Base-by-base conservation (phyloP, 352 stramenopile species). In the Phytopythium aichiense region DNA sequence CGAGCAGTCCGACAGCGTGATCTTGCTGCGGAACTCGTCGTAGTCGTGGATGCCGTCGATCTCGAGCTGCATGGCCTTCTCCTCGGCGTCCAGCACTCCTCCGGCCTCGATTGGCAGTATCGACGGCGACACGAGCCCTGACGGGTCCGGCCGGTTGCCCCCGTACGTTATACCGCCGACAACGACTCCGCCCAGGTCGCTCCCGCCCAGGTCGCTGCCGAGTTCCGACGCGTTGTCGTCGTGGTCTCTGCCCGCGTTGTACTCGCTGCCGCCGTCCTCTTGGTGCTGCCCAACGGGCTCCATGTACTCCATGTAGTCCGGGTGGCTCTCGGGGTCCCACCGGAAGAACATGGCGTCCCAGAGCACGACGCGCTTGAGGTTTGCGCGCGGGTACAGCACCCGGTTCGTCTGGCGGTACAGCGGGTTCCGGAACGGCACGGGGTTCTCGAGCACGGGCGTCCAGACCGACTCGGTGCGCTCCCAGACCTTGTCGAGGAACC, bases 261-360 rank as follows among this genome's bases (percentile, higher is more conserved):
- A 74, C 11, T 68, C 60, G 23, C 78, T 71, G n/a, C 63, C 38
- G 16, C 61, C 49, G 13, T 59, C 57, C 5, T 65, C 73, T 55
- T 72, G 56, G 22, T 63, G 58, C 23, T 75, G 72, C 28, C 72
- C 68, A 11, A 77, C 72, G 7, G 81, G 79, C 18, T 92, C 80
- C 79, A 94, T 89, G 65, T 81, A 92, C 61, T 94, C 84, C 83
- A 92, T 91, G 68, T 94, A 94, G 48, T 92, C 86, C 1, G 86
- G 86, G 56, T 93, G 82, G 60, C 79, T 92, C 60, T 94, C 84
- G 0, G 82, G 82, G 54, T 94, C 86, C 84, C 84, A 94, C 1
- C 86, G 84, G 71, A 92, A 94, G 60, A 90, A 94, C 76, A 94
- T 89, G 12, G 80, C 82, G 53, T 93, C 84, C 86, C 86, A 95